Evolutionary conservation across 768 basidiomycete genomes (phyloP).

Genomic region (Lentinula edodes): DNA sequence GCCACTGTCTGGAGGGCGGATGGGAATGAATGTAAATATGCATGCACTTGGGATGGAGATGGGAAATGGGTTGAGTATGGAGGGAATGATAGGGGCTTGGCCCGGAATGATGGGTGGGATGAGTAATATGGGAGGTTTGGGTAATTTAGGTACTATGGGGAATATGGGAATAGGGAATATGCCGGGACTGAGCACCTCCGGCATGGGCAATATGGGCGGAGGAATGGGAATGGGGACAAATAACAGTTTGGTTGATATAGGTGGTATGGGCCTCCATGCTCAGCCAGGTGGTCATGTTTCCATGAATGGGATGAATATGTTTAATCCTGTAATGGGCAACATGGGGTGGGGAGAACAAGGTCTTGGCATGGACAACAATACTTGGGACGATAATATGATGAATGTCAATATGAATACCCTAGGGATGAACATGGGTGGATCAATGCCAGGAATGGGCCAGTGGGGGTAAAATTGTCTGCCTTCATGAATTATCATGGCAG

Average conservation of each 20-base stretch:
- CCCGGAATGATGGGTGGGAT: neutral
- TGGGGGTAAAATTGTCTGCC: neutral
- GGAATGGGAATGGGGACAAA: conserved; percentile 17
- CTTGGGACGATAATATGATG: conserved; percentile 8
- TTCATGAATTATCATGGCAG: neutral
- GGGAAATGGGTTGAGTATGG: conserved; percentile 11
- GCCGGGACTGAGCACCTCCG: neutral
- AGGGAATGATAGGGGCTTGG: conserved; percentile 10
- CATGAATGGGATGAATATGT: conserved; percentile 1
- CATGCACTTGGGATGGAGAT: conserved; percentile 8
- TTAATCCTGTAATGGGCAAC: neutral
- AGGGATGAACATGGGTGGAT: conserved; percentile 7
- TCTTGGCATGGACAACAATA: neutral
- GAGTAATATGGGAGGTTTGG: neutral
- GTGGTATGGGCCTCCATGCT: neutral
- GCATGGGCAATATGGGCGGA: conserved; percentile 8
- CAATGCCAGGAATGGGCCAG: conserved; percentile 8
- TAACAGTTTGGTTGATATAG: conserved; percentile 12
- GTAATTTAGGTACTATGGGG: conserved; percentile 5
- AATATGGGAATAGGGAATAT: conserved; percentile 1
- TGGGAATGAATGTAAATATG: conserved; percentile 9
- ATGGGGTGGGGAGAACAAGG: conserved; percentile 7
- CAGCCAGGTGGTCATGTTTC: neutral
- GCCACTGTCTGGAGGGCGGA: neutral
- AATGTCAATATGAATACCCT: neutral